phyloP scores from a whole-genome alignment of 2,329 filamentous ascomycete species.

The Coniochaeta sp. region DNA sequence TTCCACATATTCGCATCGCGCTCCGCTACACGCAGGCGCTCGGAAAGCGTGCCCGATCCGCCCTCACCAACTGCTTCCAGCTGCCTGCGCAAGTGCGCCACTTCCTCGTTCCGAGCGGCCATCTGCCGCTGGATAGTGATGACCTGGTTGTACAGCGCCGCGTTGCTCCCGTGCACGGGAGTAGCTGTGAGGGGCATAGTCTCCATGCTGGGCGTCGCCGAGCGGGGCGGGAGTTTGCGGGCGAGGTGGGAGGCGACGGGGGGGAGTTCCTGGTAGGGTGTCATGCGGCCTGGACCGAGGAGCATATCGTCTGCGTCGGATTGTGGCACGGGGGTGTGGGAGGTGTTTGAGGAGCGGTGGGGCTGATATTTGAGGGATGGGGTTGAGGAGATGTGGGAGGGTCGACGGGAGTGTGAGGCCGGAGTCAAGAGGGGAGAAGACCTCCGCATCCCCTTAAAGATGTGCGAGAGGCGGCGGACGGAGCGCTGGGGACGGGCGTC shows the following conservation, averaged over 20 bases:
- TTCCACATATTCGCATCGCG: slow-evolving; percentile 43
- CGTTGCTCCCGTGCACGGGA: slow-evolving; percentile 16
- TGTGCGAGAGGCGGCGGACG: slow-evolving; percentile 1
- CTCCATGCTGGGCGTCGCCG: slow-evolving; percentile 8
- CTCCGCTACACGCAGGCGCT: slow-evolving; percentile 37
- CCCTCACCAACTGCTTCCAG: background rate
- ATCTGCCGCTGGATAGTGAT: slow-evolving; percentile 41
- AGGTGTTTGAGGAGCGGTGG: slow-evolving; percentile 2
- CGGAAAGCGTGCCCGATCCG: slow-evolving; percentile 33
- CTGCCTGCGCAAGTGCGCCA: slow-evolving; percentile 33
- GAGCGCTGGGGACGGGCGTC: background rate
- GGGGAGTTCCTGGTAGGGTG: slow-evolving; percentile 27
- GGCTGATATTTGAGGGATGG: background rate
- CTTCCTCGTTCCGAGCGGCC: slow-evolving; percentile 37
- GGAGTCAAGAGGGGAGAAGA: background rate
- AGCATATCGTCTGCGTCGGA: slow-evolving; percentile 13
- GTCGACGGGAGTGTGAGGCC: background rate
- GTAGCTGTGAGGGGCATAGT: background rate
- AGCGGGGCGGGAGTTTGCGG: slow-evolving; percentile 23
- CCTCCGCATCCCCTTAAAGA: slow-evolving; percentile 1
- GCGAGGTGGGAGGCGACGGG: slow-evolving; percentile 31
- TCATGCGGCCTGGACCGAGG: slow-evolving; percentile 29
- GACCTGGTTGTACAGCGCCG: slow-evolving; percentile 40
- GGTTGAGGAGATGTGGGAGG: background rate
- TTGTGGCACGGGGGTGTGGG: slow-evolving; percentile 5